phyloP scores from a whole-genome alignment of 129 eudicot species.

The Gnaphalium uliginosum region DNA sequence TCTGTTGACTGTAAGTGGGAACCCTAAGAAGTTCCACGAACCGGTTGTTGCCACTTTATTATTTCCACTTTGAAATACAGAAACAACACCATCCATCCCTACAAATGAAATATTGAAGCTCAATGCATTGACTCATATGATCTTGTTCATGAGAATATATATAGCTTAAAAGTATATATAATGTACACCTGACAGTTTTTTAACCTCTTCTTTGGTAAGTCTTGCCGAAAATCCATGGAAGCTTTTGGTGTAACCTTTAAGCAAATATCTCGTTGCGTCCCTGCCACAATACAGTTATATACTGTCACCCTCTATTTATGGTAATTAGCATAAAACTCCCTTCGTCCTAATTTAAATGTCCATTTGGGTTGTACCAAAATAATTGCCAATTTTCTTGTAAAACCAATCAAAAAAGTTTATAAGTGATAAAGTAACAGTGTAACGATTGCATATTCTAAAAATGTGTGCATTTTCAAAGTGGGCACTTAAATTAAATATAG shows the following conservation, averaged over 20 bases:
- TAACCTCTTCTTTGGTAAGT: background rate
- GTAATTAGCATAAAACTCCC: no score
- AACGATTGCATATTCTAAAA: no score
- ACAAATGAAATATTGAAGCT: background rate
- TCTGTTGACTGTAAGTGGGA: constrained; percentile 8
- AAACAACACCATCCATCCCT: constrained; percentile 13
- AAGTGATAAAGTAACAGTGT: no score
- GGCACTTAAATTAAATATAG: no score
- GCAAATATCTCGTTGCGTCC: background rate
- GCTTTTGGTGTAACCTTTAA: constrained; percentile 19
- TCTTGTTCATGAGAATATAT: background rate
- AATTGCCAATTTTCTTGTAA: no score
- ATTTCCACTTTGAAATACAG: constrained; percentile 10
- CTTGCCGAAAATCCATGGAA: constrained; percentile 21
- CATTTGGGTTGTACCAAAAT: no score
- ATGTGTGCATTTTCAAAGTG: no score
- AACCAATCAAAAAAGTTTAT: no score
- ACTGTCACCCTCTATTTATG: background rate
- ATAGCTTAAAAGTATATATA: background rate
- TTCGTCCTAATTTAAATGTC: no score
- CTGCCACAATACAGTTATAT: background rate
- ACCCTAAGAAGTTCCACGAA: constrained; percentile 14
- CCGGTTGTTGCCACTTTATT: constrained; percentile 1
- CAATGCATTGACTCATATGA: background rate
- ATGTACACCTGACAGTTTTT: background rate